Conservation (phyloP, 257 asterid genomes). For the Jasminum sambac region DNA sequence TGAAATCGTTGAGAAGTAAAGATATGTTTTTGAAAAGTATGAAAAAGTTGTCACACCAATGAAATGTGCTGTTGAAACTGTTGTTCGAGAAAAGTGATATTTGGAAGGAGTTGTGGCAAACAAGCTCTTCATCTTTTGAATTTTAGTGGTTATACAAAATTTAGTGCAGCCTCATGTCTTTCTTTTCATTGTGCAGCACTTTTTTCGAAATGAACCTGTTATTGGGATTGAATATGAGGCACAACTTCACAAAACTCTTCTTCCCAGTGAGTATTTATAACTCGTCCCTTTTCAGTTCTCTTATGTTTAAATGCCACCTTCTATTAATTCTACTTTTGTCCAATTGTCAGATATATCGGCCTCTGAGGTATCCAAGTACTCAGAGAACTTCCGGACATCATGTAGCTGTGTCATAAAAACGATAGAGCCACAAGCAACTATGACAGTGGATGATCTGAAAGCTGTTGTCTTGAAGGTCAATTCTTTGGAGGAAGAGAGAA, state of each 20-base stretch:
- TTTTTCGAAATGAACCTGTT: slow-evolving; percentile 90
- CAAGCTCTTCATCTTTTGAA: background rate
- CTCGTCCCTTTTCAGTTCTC: slow-evolving; percentile 14
- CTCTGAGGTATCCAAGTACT: slow-evolving; percentile 77
- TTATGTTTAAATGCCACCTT: slow-evolving; percentile 8
- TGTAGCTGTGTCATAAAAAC: slow-evolving; percentile 82
- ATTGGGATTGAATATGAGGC: slow-evolving; percentile 93
- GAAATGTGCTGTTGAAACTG: too few relatives aligned
- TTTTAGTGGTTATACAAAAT: slow-evolving; percentile 20
- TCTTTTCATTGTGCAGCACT: slow-evolving; percentile 58
- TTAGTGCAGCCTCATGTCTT: slow-evolving; percentile 27
- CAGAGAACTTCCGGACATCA: slow-evolving; percentile 71
- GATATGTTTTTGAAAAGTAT: too few relatives aligned
- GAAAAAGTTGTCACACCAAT: too few relatives aligned
- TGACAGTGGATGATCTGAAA: slow-evolving; percentile 67
- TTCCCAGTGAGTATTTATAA: slow-evolving; percentile 64
- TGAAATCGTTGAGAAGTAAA: too few relatives aligned
- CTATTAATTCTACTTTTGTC: slow-evolving; percentile 22
- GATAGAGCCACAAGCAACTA: slow-evolving; percentile 83
- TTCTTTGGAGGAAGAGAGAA: slow-evolving; percentile 58
- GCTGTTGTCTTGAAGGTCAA: slow-evolving; percentile 63
- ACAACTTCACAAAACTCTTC: slow-evolving; percentile 83
- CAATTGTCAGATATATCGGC: slow-evolving; percentile 62
- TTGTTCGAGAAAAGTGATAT: too few relatives aligned
- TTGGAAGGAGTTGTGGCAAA: too few relatives aligned